These are phyloP conservation scores for Colletotrichum spaethianum DNA, from an alignment of 2,329 filamentous ascomycete species.

Conservation along the genomic window DNA sequence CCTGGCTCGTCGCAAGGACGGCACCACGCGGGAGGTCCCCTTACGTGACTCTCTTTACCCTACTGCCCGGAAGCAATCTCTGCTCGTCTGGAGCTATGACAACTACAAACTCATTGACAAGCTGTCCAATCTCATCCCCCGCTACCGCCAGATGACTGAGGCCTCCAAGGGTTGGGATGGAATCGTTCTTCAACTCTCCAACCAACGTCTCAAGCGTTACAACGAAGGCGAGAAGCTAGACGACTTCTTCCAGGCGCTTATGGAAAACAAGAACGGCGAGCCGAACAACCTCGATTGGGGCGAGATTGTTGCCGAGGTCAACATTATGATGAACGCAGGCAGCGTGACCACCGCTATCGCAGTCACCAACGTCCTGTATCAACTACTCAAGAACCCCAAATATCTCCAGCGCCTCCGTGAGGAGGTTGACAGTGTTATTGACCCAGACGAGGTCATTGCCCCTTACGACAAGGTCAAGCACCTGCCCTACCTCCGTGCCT, in stretches of 20 bases:
- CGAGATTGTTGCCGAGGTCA: constrained; percentile 70
- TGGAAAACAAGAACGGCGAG: constrained; percentile 59
- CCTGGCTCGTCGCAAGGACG: constrained; percentile 59
- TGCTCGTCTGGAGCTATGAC: constrained; percentile 64
- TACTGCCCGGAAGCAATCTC: constrained; percentile 64
- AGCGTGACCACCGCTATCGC: constrained; percentile 64
- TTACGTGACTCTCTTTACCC: constrained; percentile 67
- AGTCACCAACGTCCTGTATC: constrained; percentile 67
- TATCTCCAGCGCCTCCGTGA: constrained; percentile 56
- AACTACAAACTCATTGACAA: constrained; percentile 65
- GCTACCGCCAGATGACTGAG: constrained; percentile 56
- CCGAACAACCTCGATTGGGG: constrained; percentile 66
- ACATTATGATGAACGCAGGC: constrained; percentile 67
- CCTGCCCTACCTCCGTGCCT: constrained; percentile 66
- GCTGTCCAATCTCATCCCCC: constrained; percentile 61
- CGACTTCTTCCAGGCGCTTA: constrained; percentile 71
- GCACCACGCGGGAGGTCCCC: constrained; percentile 59
- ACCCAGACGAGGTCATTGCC: constrained; percentile 58
- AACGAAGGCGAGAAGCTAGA: constrained; percentile 67
- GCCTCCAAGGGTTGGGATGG: constrained; percentile 60
- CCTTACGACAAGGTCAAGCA: constrained; percentile 66
- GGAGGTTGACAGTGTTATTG: constrained; percentile 62
- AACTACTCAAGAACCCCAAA: constrained; percentile 63
- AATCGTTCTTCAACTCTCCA: constrained; percentile 52
- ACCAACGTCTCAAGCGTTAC: constrained; percentile 53